Evolutionary conservation across 2,329 filamentous ascomycete genomes (phyloP), one percentile per base, ranked within the genome.

Genomic region (Byssothecium circinans): DNA sequence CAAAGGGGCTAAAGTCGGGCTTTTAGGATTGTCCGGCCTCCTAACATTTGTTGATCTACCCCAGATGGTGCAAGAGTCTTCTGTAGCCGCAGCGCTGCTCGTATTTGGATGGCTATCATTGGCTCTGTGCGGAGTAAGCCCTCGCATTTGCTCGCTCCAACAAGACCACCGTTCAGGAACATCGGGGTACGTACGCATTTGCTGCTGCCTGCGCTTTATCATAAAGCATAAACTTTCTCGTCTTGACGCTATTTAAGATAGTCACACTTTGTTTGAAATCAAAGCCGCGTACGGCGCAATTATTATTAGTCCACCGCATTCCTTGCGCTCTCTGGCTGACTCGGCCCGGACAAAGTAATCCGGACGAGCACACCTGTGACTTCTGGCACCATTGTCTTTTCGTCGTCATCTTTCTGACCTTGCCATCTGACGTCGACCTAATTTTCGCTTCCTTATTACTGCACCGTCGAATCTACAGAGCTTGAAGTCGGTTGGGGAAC

Each of bases 361-460:
- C 41, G 41, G 41, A 43, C 41, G 19, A 43, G 29, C 15, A 14
- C 34, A 43, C 30, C 25, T 41, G 23, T 10, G 23, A 25, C 6
- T n/a, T n/a, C 23, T 25, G 23, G 23, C 23, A 25, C 23, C 14
- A 8, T 3, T 20, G 10, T 18, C 25, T 29, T n/a, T 11, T 7
- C n/a, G 25, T 19, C 23, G 6, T 40, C 37, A 17, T 20, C 19
- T 15, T 22, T 20, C 38, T 4, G 29, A 14, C 29, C 14, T 32
- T 32, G 29, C 12, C 14, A 7, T 32, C 29, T 32, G 14, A 32
- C 29, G 14, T 32, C 14, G 8, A 14, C 29, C 14, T 12, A 7
- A 32, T 8, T n/a, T n/a, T 32, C 12, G 7, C 8, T 8, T 32
- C 11, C 25, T 32, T n/a, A 14, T 12, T 32, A n/a, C 29, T n/a